phyloP scores from a whole-genome alignment of 2,329 filamentous ascomycete genomes.

The Penicillium sp. region DNA sequence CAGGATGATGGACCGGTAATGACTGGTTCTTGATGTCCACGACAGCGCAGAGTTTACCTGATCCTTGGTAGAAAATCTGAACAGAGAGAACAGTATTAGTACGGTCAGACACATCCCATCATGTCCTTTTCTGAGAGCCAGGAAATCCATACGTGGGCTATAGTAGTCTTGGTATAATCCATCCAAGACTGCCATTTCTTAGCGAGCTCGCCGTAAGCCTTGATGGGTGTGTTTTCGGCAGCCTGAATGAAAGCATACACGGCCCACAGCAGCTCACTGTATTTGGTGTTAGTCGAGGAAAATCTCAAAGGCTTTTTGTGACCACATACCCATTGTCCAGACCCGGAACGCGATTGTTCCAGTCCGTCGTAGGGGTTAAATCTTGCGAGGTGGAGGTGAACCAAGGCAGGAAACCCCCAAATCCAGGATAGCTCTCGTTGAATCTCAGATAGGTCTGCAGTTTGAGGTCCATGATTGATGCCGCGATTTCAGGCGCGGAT shows the following conservation, averaged over 20 bases:
- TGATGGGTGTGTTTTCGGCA: slow-evolving; percentile 24
- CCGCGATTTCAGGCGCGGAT: slow-evolving; percentile 29
- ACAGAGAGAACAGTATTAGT: not conserved
- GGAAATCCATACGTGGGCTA: slow-evolving; percentile 20
- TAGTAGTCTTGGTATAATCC: slow-evolving; percentile 37
- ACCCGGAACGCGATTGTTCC: slow-evolving; percentile 37
- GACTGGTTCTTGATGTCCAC: slow-evolving; percentile 33
- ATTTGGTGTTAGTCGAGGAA: not conserved
- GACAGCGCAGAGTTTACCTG: slow-evolving; percentile 39
- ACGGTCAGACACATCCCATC: not conserved
- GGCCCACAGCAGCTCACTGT: slow-evolving; percentile 40
- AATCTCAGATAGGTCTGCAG: slow-evolving; percentile 38
- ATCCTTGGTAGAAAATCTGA: slow-evolving; percentile 34
- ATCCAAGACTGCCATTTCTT: slow-evolving; percentile 37
- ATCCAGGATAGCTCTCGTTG: slow-evolving; percentile 40
- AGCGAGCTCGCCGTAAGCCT: slow-evolving; percentile 27
- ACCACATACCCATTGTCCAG: slow-evolving; percentile 37
- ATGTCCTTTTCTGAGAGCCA: not conserved
- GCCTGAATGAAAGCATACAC: slow-evolving; percentile 39
- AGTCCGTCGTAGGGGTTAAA: slow-evolving; percentile 32
- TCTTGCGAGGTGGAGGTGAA: slow-evolving; percentile 27
- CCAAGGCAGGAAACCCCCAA: slow-evolving; percentile 40
- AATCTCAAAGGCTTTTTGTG: too few species aligned
- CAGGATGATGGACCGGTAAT: slow-evolving; percentile 22
- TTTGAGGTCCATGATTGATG: slow-evolving; percentile 36